Evolutionary conservation across 1,139 yeast genomes (phyloP), one percentile per base, ranked within the genome.

Genomic region (Nakaseomyces uthaithaninus): DNA sequence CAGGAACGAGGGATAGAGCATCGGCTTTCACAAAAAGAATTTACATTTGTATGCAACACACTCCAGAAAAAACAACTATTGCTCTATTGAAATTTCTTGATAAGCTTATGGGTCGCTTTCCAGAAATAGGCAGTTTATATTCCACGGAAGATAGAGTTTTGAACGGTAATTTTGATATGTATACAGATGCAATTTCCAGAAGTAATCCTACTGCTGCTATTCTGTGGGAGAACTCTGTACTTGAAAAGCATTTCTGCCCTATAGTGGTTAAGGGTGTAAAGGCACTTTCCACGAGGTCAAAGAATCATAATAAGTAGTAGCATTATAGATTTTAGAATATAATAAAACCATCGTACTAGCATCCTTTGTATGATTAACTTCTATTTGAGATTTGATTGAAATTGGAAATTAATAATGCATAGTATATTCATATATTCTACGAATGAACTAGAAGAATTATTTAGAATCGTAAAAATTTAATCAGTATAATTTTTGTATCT

Each of bases 111-210:
- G 76, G 76, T 39, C 73, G 84, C 57, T 77, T 77, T 53, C 79
- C 81, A 35, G 80, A 78, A 40, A 65, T 86, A 37, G 73, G 77
- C 40, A 84, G 93, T 0, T 67, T 89, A 42, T 87, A 81, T 66
- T 77, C 85, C 27, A 84, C 95, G 1, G 95, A 87, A 41, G 98
- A 91, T 55, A 72, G 93, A 50, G 75, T 89, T 31, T 84, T 84
- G 12, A 75, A 80, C 47, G 95, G 95, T 42, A 67, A 71, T 4
- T 80, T 81, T 55, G 75, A 78, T 26, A 69, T 80, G 51, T 86
- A 80, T 40, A 72, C 75, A 22, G 73, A 73, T 35, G 80, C 75
- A 37, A 75, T 86, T 8, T 86, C 82, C 51, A 75, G 93, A 60
- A 68, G 83, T 50, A 87, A 89, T 55, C 74, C 94, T 3, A 89